phyloP scores from a whole-genome alignment of 2,329 filamentous ascomycete species.

The Cercospora zeina region DNA sequence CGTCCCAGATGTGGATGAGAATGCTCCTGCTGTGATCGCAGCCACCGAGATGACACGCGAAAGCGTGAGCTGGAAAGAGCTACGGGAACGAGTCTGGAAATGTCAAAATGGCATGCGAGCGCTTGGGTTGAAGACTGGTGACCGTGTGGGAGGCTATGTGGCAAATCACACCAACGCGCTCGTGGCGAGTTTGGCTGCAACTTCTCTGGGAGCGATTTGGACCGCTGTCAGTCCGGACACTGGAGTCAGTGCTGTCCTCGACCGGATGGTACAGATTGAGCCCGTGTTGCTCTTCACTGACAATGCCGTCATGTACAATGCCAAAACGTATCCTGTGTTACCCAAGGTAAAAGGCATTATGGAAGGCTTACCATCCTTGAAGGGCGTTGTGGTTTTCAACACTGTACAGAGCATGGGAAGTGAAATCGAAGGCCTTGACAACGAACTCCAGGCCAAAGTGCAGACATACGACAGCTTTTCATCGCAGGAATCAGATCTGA shows the following conservation, averaged over 20 bases:
- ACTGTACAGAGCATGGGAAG: conserved; percentile 54
- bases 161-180: conserved; percentile 87
- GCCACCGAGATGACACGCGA: conserved; percentile 72
- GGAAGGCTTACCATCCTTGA: conserved; percentile 63
- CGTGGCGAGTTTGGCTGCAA: conserved; percentile 81
- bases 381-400: conserved; percentile 72
- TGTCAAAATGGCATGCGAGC: conserved; percentile 71
- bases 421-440: conserved; percentile 32
- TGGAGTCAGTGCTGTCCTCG: conserved; percentile 85
- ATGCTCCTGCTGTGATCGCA: conserved; percentile 71
- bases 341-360: conserved; percentile 78
- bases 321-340: conserved; percentile 78
- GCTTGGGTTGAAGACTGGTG: conserved; percentile 62
- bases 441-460: conserved; percentile 22
- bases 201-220: conserved; percentile 85
- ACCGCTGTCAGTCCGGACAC: conserved; percentile 91
- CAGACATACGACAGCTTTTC: conserved; percentile 37
- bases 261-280: conserved; percentile 80
- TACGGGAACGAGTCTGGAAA: conserved; percentile 73
- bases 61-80: conserved; percentile 71
- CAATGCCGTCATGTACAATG: conserved; percentile 87
- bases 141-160: conserved; percentile 71
- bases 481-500: conserved; percentile 42
- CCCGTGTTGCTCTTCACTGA: conserved; percentile 83
- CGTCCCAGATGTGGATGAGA: conserved; percentile 56